These are phyloP conservation scores for Coemansia sp. DNA, from an alignment of 192 early-diverging fungal genomes.

Conservation along the genomic window DNA sequence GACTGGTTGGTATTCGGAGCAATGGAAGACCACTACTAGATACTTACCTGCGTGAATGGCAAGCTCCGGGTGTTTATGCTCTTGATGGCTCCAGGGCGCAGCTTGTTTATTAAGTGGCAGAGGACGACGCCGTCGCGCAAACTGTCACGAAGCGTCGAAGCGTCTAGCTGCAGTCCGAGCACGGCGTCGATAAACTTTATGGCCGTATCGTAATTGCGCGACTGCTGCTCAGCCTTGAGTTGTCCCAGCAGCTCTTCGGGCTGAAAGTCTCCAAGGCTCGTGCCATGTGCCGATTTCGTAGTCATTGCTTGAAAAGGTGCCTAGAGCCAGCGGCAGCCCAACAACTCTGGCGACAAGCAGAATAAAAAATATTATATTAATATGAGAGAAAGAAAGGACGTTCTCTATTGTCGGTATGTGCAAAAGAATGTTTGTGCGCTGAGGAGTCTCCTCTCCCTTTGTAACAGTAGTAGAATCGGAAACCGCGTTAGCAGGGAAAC, in stretches of 20 bases:
- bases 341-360: neutral
- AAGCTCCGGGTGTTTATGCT: slow-evolving; percentile 69
- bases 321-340: neutral
- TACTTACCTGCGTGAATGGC: slow-evolving; percentile 69
- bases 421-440: slow-evolving; percentile 6
- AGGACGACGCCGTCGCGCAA: slow-evolving; percentile 78
- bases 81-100: slow-evolving; percentile 72
- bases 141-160: slow-evolving; percentile 59
- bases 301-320: slow-evolving; percentile 19
- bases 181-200: slow-evolving; percentile 65
- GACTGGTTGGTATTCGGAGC: neutral
- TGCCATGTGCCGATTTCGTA: slow-evolving; percentile 20
- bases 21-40: neutral
- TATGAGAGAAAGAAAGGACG: neutral
- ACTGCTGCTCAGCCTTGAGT: slow-evolving; percentile 63
- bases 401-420: neutral
- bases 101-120: slow-evolving; percentile 77
- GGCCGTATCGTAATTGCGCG: slow-evolving; percentile 65
- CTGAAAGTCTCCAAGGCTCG: slow-evolving; percentile 42
- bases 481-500: neutral
- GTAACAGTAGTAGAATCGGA: neutral
- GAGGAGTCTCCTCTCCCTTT: slow-evolving; percentile 1
- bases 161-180: slow-evolving; percentile 59
- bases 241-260: slow-evolving; percentile 58
- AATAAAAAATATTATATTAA: neutral